A percentile compares a stretch with the other conserved stretches of the same genome.
Conservation (phyloP, 768 basidiomycete species). For the Suillus cothurnatus region DNA sequence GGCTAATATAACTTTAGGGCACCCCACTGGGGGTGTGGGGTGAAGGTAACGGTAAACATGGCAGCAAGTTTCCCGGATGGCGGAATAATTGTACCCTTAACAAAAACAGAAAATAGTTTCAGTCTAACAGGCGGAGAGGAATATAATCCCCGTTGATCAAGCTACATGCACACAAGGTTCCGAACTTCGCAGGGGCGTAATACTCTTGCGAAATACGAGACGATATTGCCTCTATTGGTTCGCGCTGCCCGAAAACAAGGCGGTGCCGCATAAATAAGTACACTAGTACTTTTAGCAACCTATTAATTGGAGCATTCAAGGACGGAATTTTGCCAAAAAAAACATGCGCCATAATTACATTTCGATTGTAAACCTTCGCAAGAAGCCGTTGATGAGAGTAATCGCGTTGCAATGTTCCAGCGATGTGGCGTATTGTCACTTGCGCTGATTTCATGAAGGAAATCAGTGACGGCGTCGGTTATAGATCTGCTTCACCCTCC, state of each 20-base stretch:
- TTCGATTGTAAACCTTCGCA: neutral
- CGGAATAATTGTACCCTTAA: constrained; percentile 7
- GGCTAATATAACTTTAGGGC: constrained; percentile 27
- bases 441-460: neutral
- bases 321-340: neutral
- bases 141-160: constrained; percentile 4
- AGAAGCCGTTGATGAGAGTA: neutral
- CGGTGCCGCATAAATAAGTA: constrained; percentile 13
- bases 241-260: constrained; percentile 12
- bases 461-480: neutral
- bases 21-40: neutral
- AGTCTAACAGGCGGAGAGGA: neutral
- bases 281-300: neutral
- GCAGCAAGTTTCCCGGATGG: constrained; percentile 24
- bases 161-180: neutral
- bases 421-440: neutral
- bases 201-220: constrained; percentile 10
- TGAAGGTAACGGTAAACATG: constrained; percentile 20
- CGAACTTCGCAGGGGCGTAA: neutral
- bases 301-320: neutral
- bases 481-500: constrained; percentile 36
- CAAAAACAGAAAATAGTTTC: constrained; percentile 17
- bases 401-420: neutral
- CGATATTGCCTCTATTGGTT: constrained; percentile 14
- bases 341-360: neutral